Percentiles rank a stretch among this genome's conserved stretches.
Conservation (phyloP, 2,329 filamentous ascomycete species). For the Lachnellula subtilissima region DNA sequence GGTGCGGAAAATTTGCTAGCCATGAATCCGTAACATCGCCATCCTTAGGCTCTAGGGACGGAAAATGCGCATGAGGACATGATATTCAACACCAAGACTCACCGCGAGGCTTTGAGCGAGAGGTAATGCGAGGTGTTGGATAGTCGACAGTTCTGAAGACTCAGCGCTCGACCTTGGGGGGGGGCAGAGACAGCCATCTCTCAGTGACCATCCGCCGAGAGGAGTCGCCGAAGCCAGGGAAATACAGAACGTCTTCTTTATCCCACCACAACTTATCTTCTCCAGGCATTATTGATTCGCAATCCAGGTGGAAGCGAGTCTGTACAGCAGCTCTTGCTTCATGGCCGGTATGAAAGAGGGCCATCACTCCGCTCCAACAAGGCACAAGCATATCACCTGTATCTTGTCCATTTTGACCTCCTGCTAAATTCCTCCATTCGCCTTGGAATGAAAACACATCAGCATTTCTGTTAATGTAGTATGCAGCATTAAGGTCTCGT, state of each 20-base stretch:
- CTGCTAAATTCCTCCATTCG: not conserved
- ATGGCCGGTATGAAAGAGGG: not conserved
- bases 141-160: no score
- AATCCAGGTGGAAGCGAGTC: not conserved
- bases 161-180: not conserved
- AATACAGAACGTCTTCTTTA: not conserved
- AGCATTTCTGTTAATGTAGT: no score
- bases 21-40: not conserved
- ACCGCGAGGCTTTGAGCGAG: not conserved
- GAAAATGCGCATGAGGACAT: not conserved
- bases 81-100: not conserved
- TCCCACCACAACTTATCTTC: not conserved
- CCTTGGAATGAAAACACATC: no score
- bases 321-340: not conserved
- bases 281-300: not conserved
- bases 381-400: not conserved
- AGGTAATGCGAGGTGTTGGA: not conserved
- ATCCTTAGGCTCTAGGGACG: not conserved
- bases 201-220: not conserved
- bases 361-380: not conserved
- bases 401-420: not conserved
- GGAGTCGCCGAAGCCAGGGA: not conserved
- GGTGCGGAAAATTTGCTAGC: not conserved
- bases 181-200: not conserved
- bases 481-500: not conserved